phyloP scores from a whole-genome alignment of 2,329 filamentous ascomycete genomes.

The Trichophaea hybrida region DNA sequence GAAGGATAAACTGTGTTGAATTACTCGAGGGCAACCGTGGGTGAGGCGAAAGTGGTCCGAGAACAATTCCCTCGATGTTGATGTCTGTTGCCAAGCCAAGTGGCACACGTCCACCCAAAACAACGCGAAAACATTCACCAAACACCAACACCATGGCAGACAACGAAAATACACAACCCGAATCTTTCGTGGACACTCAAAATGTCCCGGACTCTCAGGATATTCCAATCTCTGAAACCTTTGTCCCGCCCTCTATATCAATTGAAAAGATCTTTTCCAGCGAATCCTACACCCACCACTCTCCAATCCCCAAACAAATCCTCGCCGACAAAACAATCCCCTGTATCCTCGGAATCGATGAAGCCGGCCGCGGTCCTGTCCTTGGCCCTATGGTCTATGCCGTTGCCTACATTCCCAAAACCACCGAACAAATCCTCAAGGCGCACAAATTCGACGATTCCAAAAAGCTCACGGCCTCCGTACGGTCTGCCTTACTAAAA shows the following conservation, averaged over 20 bases:
- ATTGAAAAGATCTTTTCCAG: constrained; percentile 44
- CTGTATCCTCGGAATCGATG: constrained; percentile 34
- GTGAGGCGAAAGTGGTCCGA: background rate
- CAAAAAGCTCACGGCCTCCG: constrained; percentile 44
- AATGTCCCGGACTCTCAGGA: background rate
- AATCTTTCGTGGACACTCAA: background rate
- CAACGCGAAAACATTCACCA: background rate
- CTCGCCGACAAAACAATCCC: constrained; percentile 36
- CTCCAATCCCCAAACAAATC: constrained; percentile 31
- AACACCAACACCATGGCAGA: background rate
- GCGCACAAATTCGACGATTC: constrained; percentile 43
- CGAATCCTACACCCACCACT: constrained; percentile 57
- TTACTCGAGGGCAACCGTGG: background rate
- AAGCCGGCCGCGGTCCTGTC: constrained; percentile 39
- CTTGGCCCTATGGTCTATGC: constrained; percentile 61
- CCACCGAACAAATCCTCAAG: constrained; percentile 22
- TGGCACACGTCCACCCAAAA: no score
- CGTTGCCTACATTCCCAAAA: constrained; percentile 40
- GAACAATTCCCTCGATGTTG: no score
- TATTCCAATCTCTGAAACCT: constrained; percentile 29
- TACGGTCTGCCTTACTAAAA: constrained; percentile 52
- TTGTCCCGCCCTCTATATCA: constrained; percentile 58
- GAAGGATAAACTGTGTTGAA: background rate
- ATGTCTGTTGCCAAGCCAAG: no score
- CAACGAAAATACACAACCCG: background rate